Evolutionary conservation across 2,329 filamentous ascomycete species (phyloP), one percentile per base, ranked within the genome.

Genomic region (Paecilomyces sp.): DNA sequence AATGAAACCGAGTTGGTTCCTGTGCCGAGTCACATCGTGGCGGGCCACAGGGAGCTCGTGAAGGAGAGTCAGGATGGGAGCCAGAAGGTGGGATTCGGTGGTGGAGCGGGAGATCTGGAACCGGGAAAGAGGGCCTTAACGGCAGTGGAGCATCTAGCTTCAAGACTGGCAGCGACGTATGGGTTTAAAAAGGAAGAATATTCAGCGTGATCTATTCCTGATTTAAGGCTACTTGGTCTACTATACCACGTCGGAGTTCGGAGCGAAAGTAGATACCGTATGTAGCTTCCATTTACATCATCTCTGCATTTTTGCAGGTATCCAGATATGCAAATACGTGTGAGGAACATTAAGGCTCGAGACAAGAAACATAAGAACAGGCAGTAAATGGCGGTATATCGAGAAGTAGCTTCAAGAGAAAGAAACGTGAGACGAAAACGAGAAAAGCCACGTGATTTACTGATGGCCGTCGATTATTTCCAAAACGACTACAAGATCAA

Each of bases 101-200:
- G 70, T 59, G 74, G 73, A 15, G 75, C 71, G 3, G 75, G 71
- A 0, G 62, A 62, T 47, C 59, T 74, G 60, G 70, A 68, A 58
- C 60, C 62, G 62, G 68, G 66, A 58, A 72, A 62, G 67, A 65
- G 71, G 56, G 74, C 79, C 13, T 72, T 86, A 66, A 87, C 84
- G 33, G 85, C 85, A 0, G 77, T 75, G 62, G 80, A 84, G 67
- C 85, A 88, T 79, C 71, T 88, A 70, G 78, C 81, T 65, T 75
- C 79, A 60, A 75, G 85, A 62, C 68, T 87, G 68, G 80, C 78
- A 57, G 83, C 83, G 24, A 87, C 85, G 1, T 87, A 87, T 75
- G 80, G 77, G 24, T 75, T 75, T 61, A 70, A 67, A 25, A 65
- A 68, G 55, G 59, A 66, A 54, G 60, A 65, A 22, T 58, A 59